These are phyloP conservation scores for Casuarina glauca DNA, from an alignment of 306 rosid genomes.

Conservation along the genomic window DNA sequence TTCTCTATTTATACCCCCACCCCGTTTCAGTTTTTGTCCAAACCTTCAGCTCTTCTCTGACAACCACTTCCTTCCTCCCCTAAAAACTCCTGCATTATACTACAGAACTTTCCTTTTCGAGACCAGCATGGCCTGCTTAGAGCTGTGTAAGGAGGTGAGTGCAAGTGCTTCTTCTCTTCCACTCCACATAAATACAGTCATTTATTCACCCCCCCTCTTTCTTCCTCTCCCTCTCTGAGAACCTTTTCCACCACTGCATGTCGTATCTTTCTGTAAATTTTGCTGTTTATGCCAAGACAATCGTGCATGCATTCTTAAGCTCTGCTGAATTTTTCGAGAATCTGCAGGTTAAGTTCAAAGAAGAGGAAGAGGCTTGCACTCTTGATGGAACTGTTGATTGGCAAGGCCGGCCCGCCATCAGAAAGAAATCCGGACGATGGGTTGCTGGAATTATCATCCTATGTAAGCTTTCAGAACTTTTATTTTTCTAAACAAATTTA, in stretches of 20 bases:
- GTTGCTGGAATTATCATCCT: conserved; percentile 84
- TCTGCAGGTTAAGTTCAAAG: conserved; percentile 47
- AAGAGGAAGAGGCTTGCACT: conserved; percentile 56
- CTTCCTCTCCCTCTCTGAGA: neutral
- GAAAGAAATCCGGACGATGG: conserved; percentile 87
- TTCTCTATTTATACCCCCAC: conserved; percentile 56
- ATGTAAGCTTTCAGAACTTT: conserved; percentile 46
- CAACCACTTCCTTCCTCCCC: conserved; percentile 26
- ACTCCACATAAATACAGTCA: neutral
- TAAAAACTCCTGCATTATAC: conserved; percentile 24
- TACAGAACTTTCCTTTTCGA: conserved; percentile 2
- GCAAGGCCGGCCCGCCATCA: conserved; percentile 82
- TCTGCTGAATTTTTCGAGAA: conserved; percentile 1
- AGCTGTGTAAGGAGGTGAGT: conserved; percentile 51
- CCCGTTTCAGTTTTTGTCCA: conserved; percentile 34
- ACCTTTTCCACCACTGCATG: neutral
- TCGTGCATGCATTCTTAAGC: conserved; percentile 12
- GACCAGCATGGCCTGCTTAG: conserved; percentile 57
- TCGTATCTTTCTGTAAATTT: neutral
- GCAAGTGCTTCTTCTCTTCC: neutral
- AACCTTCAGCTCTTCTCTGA: conserved; percentile 19
- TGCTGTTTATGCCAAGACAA: neutral
- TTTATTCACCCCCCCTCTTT: neutral
- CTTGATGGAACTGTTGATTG: conserved; percentile 86
- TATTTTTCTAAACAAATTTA: neutral